Evolutionary conservation across 2,329 filamentous ascomycete species (phyloP).

Genomic region (Beauveria sp.): DNA sequence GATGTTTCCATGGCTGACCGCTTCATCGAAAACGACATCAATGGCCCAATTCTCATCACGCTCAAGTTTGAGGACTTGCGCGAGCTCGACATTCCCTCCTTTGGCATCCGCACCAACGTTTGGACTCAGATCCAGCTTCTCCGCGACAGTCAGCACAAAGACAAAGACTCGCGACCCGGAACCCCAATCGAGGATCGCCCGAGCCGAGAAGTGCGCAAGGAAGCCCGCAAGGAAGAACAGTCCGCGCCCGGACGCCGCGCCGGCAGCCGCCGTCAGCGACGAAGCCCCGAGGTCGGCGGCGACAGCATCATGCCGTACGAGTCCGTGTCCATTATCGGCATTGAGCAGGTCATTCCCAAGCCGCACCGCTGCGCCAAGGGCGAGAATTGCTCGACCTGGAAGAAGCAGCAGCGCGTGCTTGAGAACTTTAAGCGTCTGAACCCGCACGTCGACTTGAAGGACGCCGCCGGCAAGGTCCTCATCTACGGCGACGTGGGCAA

Average conservation of each 20-base stretch:
- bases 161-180: slow-evolving; percentile 43
- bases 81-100: slow-evolving; percentile 73
- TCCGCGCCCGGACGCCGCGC: slow-evolving; percentile 28
- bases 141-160: slow-evolving; percentile 46
- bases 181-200: slow-evolving; percentile 56
- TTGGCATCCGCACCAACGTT: slow-evolving; percentile 70
- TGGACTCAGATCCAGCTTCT: slow-evolving; percentile 74
- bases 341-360: slow-evolving; percentile 81
- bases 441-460: slow-evolving; percentile 48
- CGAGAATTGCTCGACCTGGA: slow-evolving; percentile 75
- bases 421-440: slow-evolving; percentile 68
- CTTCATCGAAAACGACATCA: slow-evolving; percentile 89
- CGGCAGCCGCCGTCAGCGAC: slow-evolving; percentile 30
- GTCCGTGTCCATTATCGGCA: slow-evolving; percentile 84
- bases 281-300: slow-evolving; percentile 31
- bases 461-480: slow-evolving; percentile 59
- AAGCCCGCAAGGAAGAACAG: slow-evolving; percentile 33
- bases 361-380: slow-evolving; percentile 80
- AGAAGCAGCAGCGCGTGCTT: slow-evolving; percentile 70
- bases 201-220: slow-evolving; percentile 41
- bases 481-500: slow-evolving; percentile 75
- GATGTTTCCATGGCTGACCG: slow-evolving; percentile 71
- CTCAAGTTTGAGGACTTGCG: slow-evolving; percentile 83
- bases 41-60: slow-evolving; percentile 78
- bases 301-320: slow-evolving; percentile 71